phyloP scores from a whole-genome alignment of 2,329 filamentous ascomycete genomes.

The Truncatella angustata region DNA sequence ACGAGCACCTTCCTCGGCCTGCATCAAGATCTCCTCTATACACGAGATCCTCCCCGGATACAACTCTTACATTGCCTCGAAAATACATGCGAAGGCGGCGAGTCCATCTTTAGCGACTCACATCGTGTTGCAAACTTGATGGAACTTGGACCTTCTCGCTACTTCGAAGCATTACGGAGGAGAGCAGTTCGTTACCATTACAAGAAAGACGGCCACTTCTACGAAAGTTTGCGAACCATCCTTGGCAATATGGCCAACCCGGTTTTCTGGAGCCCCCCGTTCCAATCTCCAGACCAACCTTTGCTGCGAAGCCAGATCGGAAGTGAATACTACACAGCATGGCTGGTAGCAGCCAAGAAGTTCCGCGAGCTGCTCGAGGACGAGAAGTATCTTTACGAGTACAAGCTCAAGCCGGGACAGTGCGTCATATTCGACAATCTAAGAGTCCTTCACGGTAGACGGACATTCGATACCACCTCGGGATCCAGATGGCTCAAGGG shows the following conservation, averaged over 20 bases:
- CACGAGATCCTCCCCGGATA: constrained; percentile 72
- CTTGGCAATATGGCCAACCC: constrained; percentile 34
- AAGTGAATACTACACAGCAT: constrained; percentile 24
- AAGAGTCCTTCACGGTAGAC: constrained; percentile 79
- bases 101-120: constrained; percentile 82
- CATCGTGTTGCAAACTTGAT: constrained; percentile 56
- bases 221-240: constrained; percentile 57
- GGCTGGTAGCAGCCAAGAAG: constrained; percentile 46
- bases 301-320: background rate
- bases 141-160: constrained; percentile 17
- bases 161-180: constrained; percentile 33
- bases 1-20: constrained; percentile 79
- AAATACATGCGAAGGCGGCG: constrained; percentile 76
- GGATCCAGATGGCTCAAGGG: constrained; percentile 82
- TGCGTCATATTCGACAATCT: constrained; percentile 93
- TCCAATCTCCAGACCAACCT: constrained; percentile 55
- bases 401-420: constrained; percentile 75
- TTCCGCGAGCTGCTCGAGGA: constrained; percentile 62
- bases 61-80: constrained; percentile 88
- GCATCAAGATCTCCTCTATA: constrained; percentile 93
- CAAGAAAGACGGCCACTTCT: constrained; percentile 60
- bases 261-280: constrained; percentile 75
- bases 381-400: constrained; percentile 60
- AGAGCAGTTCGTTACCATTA: constrained; percentile 58
- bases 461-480: constrained; percentile 65